Conservation (phyloP, 352 stramenopile species). For the Pythium graminicola region DNA sequence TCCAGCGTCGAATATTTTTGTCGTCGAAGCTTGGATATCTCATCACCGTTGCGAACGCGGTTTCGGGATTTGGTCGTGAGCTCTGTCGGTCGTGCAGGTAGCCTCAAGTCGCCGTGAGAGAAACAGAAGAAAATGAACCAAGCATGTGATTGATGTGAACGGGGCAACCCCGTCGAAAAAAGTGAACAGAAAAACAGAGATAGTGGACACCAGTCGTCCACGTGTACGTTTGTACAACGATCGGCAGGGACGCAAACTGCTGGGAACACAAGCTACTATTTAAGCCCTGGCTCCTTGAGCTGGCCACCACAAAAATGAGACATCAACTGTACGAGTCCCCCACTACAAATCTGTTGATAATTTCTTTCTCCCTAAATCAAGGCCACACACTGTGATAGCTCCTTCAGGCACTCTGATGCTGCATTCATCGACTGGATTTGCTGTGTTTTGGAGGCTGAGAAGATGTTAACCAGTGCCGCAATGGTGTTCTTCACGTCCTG, state of each 20-base stretch:
- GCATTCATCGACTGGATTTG: constrained; percentile 29
- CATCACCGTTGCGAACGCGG: constrained; percentile 45
- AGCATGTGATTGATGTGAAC: neutral
- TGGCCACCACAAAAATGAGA: constrained; percentile 14
- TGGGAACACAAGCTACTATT: constrained; percentile 14
- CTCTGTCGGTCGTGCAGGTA: constrained; percentile 40
- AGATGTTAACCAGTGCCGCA: constrained; percentile 43
- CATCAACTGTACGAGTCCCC: constrained; percentile 13
- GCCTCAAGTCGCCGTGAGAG: constrained; percentile 38
- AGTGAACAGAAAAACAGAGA: neutral
- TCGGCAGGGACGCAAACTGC: constrained; percentile 2
- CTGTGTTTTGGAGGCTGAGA: constrained; percentile 40
- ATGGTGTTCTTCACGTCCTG: constrained; percentile 42
- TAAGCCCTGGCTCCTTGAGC: constrained; percentile 7
- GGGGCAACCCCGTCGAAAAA: neutral
- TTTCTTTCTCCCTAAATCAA: constrained; percentile 10
- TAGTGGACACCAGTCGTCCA: neutral
- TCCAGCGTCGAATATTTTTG: constrained; percentile 47
- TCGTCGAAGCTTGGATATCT: constrained; percentile 59
- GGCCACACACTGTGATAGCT: constrained; percentile 29
- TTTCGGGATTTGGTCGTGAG: constrained; percentile 60
- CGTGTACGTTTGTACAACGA: constrained; percentile 14
- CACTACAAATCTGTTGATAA: neutral
- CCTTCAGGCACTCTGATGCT: constrained; percentile 49
- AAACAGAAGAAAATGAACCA: neutral